These are phyloP conservation scores for Cinnamomum chago DNA, from an alignment of 164 flowering plant species.

Conservation along the genomic window DNA sequence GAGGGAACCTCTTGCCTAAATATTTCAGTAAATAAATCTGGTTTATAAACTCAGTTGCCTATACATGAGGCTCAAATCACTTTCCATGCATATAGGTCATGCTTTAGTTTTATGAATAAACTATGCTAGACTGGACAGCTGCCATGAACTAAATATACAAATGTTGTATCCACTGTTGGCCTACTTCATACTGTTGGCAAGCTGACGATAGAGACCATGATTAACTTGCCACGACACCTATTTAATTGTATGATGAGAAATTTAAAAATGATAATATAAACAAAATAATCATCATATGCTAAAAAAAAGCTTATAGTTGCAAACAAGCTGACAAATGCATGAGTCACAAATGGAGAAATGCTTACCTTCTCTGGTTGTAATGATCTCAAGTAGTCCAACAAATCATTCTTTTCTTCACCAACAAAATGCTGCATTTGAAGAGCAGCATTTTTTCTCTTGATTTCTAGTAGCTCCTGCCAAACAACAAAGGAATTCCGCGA, in stretches of 20 bases:
- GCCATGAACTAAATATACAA: background rate
- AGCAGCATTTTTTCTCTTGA: slow-evolving; percentile 73
- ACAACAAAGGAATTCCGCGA: background rate
- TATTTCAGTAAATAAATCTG: too few species aligned
- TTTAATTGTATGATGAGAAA: background rate
- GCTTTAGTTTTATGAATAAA: too few species aligned
- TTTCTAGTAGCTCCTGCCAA: slow-evolving; percentile 64
- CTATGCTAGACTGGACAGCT: background rate
- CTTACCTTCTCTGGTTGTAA: slow-evolving; percentile 75
- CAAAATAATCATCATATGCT: background rate
- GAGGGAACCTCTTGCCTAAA: too few species aligned
- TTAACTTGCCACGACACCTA: background rate
- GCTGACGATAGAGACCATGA: background rate
- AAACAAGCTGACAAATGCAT: background rate
- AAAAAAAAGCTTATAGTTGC: background rate
- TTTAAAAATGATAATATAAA: too few species aligned
- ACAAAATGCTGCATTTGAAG: slow-evolving; percentile 91
- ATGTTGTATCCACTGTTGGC: background rate
- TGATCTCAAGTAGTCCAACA: slow-evolving; percentile 79
- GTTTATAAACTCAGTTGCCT: too few species aligned
- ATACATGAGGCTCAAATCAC: too few species aligned
- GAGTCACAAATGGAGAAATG: background rate
- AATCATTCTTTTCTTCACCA: slow-evolving; percentile 84
- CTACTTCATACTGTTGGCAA: background rate
- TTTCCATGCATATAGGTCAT: background rate